Evolutionary conservation across 2,329 filamentous ascomycete genomes (phyloP), one percentile per base, ranked within the genome.

Genomic region (Cercospora zeina): DNA sequence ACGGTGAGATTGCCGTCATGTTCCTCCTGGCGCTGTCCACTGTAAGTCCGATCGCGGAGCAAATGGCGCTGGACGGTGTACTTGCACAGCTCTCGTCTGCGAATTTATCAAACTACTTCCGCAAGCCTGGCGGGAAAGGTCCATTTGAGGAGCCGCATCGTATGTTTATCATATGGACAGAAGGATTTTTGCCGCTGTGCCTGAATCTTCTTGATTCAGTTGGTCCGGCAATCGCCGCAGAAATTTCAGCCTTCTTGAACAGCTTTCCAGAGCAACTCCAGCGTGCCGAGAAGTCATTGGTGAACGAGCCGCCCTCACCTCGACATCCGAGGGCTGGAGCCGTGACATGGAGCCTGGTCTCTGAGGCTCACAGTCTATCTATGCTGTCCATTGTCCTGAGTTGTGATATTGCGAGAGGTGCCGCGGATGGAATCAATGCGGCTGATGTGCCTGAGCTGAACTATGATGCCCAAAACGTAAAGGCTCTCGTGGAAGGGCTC

Each of bases 21-120:
- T 96, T 97, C 76, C 82, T 99, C 13, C 85, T 96, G 21, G 90
- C 96, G 68, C 83, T 99, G 11, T 96, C 93, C 1, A 88, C 86
- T 13, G 83, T 97, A 13, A 89, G 90, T 0, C 77, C 85, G 16
- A 83, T 97, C 56, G 93, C 95, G 2, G 93, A 97, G 74, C 89
- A 95, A 66, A 86, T 99, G 69, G 95, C 93, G 0, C 88, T 91
- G 42, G 91, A 96, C 69, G 92, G 90, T 33, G 81, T 96, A 13
- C 83, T 99, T 5, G 86, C 87, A 69, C 89, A 91, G 64, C 80
- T 97, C 55, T 86, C 89, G 19, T 89, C 89, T 1, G 90, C 92
- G 55, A 93, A 89, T 64, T 79, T 97, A 19, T 89, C 89, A 8
- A 87, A 87, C 60, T 88, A 89, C 74, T 88, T 96, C 75, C 87